Conservation (phyloP, 208 protist genomes). For the Zelonia costaricensis region DNA sequence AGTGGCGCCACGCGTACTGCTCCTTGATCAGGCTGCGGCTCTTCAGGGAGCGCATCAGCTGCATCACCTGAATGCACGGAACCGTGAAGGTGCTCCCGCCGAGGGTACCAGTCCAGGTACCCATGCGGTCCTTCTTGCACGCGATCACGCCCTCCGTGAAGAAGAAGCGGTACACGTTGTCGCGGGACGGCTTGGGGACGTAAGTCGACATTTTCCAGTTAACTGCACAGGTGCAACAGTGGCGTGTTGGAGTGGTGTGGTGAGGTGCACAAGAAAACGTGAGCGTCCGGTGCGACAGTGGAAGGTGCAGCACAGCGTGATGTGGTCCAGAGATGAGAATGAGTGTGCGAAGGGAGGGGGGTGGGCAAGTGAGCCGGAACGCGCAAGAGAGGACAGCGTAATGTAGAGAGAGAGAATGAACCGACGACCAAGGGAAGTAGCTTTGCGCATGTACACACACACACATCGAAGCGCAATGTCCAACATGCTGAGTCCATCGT, state of each 20-base stretch:
- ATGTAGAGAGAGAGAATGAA: too few species aligned
- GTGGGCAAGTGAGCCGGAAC: too few species aligned
- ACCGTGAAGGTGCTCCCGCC: constrained; percentile 79
- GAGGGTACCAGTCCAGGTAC: constrained; percentile 82
- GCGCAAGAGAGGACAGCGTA: too few species aligned
- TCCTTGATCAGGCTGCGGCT: constrained; percentile 92
- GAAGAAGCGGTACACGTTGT: constrained; percentile 93
- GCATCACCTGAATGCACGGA: constrained; percentile 85
- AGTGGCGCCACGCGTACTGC: constrained; percentile 94
- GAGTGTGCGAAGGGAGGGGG: too few species aligned
- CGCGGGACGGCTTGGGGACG: constrained; percentile 78
- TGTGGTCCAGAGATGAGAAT: too few species aligned
- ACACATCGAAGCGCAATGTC: too few species aligned
- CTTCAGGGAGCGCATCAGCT: constrained; percentile 91
- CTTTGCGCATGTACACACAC: too few species aligned
- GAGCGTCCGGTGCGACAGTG: too few species aligned
- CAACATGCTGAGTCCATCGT: too few species aligned
- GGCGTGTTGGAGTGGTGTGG: constrained; percentile 2
- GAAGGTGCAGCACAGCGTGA: too few species aligned
- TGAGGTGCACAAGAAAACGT: not conserved
- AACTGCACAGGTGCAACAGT: constrained; percentile 7
- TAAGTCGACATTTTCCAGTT: constrained; percentile 79
- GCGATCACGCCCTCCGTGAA: constrained; percentile 91
- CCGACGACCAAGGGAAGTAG: too few species aligned
- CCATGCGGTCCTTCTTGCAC: constrained; percentile 92